Evolutionary conservation across 1,284 basidiomycete genomes (phyloP), one percentile per base, ranked within the genome.

Genomic region (Apiotrichum siamense): DNA sequence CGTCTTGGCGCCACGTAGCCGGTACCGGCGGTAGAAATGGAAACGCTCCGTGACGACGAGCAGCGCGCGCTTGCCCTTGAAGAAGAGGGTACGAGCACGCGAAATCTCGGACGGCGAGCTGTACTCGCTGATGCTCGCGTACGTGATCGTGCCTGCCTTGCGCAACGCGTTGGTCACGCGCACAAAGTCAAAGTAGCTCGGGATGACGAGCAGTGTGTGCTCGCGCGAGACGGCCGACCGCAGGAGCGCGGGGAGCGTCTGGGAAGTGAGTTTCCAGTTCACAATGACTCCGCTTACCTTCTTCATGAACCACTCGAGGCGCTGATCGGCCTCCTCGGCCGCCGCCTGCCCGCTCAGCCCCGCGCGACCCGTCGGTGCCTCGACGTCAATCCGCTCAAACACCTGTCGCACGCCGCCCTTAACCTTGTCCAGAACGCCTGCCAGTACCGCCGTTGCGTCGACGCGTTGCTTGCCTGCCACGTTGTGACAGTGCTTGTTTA

Each of bases 111-210:
- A 83, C 61, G 89, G 91, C 10, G 87, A 83, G 0, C 90, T 93
- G 70, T 98, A 97, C 87, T 98, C 96, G 3, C 90, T 93, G 42
- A 99, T 82, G 13, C 90, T 82, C 1, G 87, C 77, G 64, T 87
- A 92, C 2, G 81, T 81, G 21, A 87, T 77, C n/a, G 82, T 80
- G 25, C 79, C 76, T 50, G 79, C 75, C 66, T 86, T 88, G 47
- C 84, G 81, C 70, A 99, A 84, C 69, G 88, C 79, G 59, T 92
- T 89, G 50, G 89, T 86, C 4, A 99, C 78, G 12, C 90, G 82
- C 47, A 97, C 88, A 73, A 96, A 98, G 75, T 98, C 96, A 67
- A 97, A 96, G 56, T 94, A 97, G 0, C 88, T 92, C 0, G 96
- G 92, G 11, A 99, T 78, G 63, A 97, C 87, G 61, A 98, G 80